Percentiles rank a stretch among this genome's conserved stretches.
Conservation (phyloP, 2,329 filamentous ascomycete genomes). For the Verticillium albo-atrum region DNA sequence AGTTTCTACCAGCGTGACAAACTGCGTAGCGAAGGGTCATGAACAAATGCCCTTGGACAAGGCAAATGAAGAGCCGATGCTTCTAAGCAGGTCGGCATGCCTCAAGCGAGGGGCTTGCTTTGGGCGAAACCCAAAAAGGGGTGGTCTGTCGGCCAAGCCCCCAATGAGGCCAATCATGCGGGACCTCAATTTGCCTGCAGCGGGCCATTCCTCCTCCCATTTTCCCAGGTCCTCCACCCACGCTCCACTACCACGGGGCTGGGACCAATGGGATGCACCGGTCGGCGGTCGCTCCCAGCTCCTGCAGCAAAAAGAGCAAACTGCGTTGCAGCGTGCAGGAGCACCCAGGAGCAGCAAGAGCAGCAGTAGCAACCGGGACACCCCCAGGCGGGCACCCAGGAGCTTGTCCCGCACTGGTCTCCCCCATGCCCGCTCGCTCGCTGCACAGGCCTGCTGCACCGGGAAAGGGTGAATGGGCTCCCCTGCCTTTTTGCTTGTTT, state of each 20-base stretch:
- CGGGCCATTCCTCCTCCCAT: constrained; percentile 1
- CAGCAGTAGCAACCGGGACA: not conserved
- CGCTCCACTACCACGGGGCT: not conserved
- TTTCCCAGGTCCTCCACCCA: not conserved
- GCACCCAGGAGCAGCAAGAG: not conserved
- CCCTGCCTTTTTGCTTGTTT: constrained; percentile 1
- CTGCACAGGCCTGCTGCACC: not conserved
- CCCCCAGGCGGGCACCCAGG: too few species aligned
- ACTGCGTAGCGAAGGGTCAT: too few species aligned
- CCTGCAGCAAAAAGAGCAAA: not conserved
- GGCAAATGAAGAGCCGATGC: not conserved
- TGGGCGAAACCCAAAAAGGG: constrained; percentile 1
- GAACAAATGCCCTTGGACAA: not conserved
- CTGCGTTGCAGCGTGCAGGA: not conserved
- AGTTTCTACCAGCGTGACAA: not conserved
- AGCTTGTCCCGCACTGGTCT: not conserved
- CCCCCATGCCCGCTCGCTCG: not conserved
- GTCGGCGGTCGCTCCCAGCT: not conserved
- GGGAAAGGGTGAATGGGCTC: not conserved
- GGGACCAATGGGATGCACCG: not conserved
- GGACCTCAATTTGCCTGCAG: constrained; percentile 2
- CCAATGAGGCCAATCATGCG: not conserved
- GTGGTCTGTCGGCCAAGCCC: not conserved
- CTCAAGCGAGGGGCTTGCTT: not conserved
- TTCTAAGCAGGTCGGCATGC: not conserved